Percentiles rank a stretch among this genome's conserved stretches.
These are phyloP conservation scores for Melaleuca quinquenervia DNA, from an alignment of 345 rosid species.

Conservation along the genomic window DNA sequence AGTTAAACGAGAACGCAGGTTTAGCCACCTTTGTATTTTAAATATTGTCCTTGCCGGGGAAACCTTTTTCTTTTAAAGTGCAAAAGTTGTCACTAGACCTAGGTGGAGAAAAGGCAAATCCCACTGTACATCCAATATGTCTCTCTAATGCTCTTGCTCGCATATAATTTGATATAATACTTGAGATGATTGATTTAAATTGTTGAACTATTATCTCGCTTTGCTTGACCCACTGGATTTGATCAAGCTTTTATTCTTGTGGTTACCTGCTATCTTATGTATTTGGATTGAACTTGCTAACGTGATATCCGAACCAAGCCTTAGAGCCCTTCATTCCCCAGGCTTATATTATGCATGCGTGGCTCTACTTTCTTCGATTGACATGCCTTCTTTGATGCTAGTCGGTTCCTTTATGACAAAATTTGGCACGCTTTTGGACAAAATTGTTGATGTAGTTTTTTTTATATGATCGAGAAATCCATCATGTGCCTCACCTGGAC, in stretches of 20 bases:
- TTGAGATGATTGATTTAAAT: neutral
- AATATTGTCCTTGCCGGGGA: neutral
- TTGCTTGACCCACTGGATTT: neutral
- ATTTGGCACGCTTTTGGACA: no score
- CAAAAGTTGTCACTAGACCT: neutral
- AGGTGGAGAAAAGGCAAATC: neutral
- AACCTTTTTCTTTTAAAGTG: neutral
- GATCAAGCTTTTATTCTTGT: neutral
- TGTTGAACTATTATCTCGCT: neutral
- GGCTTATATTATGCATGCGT: no score
- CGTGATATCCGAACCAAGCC: neutral
- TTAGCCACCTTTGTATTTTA: neutral
- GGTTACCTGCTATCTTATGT: neutral
- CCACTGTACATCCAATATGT: neutral
- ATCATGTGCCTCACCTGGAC: no score
- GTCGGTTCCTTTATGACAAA: no score
- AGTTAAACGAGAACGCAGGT: neutral
- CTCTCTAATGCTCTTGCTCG: neutral
- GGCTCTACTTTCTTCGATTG: no score
- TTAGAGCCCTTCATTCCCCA: no score
- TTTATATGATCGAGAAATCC: no score
- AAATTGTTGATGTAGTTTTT: no score
- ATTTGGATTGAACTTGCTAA: neutral
- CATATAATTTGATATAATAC: neutral
- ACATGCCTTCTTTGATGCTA: no score